A percentile compares a stretch with the other conserved stretches of the same genome.
Conservation (phyloP, 768 basidiomycete species). For the Crepidotus variabilis region DNA sequence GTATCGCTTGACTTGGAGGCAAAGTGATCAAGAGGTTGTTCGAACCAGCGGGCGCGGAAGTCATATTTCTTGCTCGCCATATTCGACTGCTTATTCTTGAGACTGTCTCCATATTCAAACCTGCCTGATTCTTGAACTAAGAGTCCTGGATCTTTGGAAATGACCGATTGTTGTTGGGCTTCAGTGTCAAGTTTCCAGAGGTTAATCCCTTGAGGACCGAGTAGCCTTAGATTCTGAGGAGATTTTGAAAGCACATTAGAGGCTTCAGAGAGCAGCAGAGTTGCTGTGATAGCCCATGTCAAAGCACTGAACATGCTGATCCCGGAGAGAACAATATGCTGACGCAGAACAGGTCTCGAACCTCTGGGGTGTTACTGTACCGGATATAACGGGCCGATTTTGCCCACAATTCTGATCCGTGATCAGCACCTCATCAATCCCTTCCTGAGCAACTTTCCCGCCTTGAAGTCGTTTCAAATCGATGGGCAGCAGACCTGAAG, state of each 20-base stretch:
- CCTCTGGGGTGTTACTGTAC: too few species aligned
- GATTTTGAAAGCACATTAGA: not conserved
- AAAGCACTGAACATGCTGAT: too few species aligned
- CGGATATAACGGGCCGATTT: too few species aligned
- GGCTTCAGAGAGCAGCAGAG: not conserved
- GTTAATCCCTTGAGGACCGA: constrained; percentile 62
- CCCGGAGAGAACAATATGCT: too few species aligned
- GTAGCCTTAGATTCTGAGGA: constrained; percentile 16
- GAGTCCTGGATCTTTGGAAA: constrained; percentile 7
- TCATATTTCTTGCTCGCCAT: constrained; percentile 17
- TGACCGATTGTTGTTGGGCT: not conserved
- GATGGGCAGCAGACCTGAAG: too few species aligned
- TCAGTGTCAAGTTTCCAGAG: constrained; percentile 42
- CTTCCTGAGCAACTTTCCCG: too few species aligned
- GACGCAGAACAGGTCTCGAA: too few species aligned
- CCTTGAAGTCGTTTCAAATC: too few species aligned
- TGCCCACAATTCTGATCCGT: too few species aligned
- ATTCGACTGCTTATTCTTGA: not conserved
- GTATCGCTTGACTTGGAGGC: constrained; percentile 48
- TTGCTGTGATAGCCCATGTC: too few species aligned
- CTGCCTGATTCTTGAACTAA: not conserved
- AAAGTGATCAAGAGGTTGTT: constrained; percentile 86
- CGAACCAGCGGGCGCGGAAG: constrained; percentile 66
- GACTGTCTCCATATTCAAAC: constrained; percentile 18
- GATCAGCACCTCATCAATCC: too few species aligned